Evolutionary conservation across 805 yeast species (phyloP), one percentile per base, ranked within the genome.

Genomic region (Metschnikowia lachancei): DNA sequence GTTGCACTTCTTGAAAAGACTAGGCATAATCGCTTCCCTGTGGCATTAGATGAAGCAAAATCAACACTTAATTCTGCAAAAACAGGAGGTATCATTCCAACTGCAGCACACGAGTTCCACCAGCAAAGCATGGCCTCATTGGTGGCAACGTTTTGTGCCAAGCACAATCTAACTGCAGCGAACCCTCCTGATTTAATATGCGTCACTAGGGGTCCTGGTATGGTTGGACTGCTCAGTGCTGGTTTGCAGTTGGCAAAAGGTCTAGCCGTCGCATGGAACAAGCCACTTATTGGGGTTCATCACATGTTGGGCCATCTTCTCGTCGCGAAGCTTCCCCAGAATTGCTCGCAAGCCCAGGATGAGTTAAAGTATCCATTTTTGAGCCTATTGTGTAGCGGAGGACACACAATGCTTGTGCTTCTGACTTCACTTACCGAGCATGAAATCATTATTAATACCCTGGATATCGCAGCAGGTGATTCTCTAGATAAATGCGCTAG

Each of bases 121-220:
- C 86, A 87, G 50, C 45, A 62, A 20, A 62, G 68, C 10, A 63
- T 92, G 2, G 84, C 87, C 0, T 55, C 60, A 0, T 60, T 85
- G 30, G 81, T 85, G 0, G 46, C 62, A 13, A 61, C 69, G 5
- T 65, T 85, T 4, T 66, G 85, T 13, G 30, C 22, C 0, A 66
- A 57, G 39, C 65, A 71, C 56, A 63, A 57, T 7, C 49, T 78
- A 52, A 44, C 51, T 2, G 39, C 61, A 1, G 9, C 18, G 0
- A 56, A 54, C 22, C 70, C 71, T 0, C 88, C 90, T 0, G 96
- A 87, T 60, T 61, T 94, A 38, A 77, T 94, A 1, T 86, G 96
- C 63, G 96, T 85, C 4, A 94, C 99, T 0, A 70, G 96, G 54
- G 99, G 99, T 0, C 99, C 99, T 0, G 99, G 99, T 0, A 89